Evolutionary conservation across 768 basidiomycete genomes (phyloP), one percentile per base, ranked within the genome.

Genomic region (Leccinellum rugosiceps): DNA sequence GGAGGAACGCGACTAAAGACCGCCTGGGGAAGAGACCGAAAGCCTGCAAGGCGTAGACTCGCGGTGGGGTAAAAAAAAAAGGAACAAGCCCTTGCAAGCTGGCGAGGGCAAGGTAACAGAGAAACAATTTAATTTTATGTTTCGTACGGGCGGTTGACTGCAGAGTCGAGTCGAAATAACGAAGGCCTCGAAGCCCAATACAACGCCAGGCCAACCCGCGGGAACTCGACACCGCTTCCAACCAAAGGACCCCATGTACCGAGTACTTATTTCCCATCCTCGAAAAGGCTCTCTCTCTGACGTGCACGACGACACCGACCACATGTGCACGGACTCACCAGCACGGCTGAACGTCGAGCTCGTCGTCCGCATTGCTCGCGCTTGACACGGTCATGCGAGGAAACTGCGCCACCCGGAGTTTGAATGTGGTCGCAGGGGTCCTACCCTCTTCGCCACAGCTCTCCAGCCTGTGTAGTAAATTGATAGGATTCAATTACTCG

Each of bases 341-440:
- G n/a, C 52, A 21, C 8, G 6, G 1, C 43, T 23, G 17, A 2
- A 25, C 34, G 8, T 23, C 46, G 13, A 2, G 26, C 9, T 23
- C 45, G 50, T 21, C 31, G 4, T 32, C 48, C 34, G 10, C 15
- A 13, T 14, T 38, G 49, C 49, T 21, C 46, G 44, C 30, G 32
- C 50, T 30, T 17, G 35, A 38, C 49, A 9, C 53, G 60, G n/a
- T 47, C 50, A 52, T 38, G 48, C 43, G 34, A 32, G 34, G 30
- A 46, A 17, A 21, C 57, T 25, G 47, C 56, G 54, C 56, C 62
- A 63, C 62, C 52, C 68, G 68, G 70, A 70, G 68, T 72, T 70
- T 66, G 61, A 70, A 72, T 72, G 26, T 35, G 55, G 60, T 59
- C 52, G 44, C 59, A 45, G 70, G 72, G 70, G 70, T 72, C 72